These are phyloP conservation scores for Gleditsia sinensis DNA, from an alignment of 306 rosid genomes.

Conservation along the genomic window DNA sequence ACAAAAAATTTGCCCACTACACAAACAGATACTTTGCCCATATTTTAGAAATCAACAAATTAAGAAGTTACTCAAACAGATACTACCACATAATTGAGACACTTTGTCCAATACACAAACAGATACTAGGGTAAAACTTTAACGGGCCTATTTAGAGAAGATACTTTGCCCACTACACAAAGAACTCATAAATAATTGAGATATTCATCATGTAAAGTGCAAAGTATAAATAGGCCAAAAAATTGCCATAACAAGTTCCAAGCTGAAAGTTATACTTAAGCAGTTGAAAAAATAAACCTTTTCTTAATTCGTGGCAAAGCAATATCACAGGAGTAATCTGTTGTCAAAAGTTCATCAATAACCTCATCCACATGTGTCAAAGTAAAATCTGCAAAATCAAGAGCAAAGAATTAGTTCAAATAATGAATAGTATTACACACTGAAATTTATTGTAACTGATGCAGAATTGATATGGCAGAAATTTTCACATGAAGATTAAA, in stretches of 20 bases:
- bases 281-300: conserved; percentile 45
- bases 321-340: conserved; percentile 88
- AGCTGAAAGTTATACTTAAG: background rate
- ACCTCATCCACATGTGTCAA: conserved; percentile 98
- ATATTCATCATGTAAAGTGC: background rate
- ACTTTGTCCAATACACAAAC: too few species aligned
- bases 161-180: background rate
- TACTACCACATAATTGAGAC: too few species aligned
- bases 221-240: background rate
- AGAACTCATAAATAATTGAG: background rate
- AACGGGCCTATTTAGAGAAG: too few species aligned
- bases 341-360: conserved; percentile 91
- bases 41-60: too few species aligned
- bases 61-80: too few species aligned
- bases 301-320: conserved; percentile 92
- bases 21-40: too few species aligned
- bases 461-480: background rate
- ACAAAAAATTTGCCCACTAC: too few species aligned
- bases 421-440: background rate
- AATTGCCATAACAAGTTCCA: background rate
- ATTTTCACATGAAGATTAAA: background rate
- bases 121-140: too few species aligned
- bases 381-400: conserved; percentile 55
- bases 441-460: background rate
- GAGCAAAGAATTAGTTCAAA: background rate